Percentiles rank a stretch among this genome's conserved stretches.
Conservation (phyloP, 2,329 filamentous ascomycete genomes). For the Curvularia sp. region DNA sequence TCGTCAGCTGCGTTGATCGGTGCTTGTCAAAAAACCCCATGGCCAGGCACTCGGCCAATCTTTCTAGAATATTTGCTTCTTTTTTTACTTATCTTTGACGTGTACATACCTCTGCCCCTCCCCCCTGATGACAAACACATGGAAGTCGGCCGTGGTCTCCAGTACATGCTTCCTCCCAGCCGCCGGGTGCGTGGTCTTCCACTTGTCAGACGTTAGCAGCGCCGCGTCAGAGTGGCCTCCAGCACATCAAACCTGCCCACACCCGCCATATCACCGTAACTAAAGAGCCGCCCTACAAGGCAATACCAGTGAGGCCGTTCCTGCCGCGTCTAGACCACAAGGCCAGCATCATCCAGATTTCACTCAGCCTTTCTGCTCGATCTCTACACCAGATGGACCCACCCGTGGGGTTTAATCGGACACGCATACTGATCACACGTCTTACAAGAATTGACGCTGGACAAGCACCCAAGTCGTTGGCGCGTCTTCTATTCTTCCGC, state of each 20-base stretch:
- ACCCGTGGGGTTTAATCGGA: constrained; percentile 5
- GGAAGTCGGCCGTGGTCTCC: background rate
- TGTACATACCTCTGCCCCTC: background rate
- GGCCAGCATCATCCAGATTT: constrained; percentile 8
- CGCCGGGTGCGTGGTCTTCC: constrained; percentile 6
- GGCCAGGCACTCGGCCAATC: background rate
- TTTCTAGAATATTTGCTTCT: background rate
- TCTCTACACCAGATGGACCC: constrained; percentile 8
- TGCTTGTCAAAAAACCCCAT: background rate
- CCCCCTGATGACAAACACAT: background rate
- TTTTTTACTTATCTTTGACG: background rate
- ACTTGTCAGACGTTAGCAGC: constrained; percentile 11
- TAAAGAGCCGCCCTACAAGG: background rate
- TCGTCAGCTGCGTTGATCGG: constrained; percentile 8
- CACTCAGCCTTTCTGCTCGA: background rate
- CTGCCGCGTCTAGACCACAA: constrained; percentile 12
- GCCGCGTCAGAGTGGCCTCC: constrained; percentile 10
- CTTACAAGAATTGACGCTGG: constrained; percentile 4
- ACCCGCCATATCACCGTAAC: constrained; percentile 10
- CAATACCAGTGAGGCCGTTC: background rate
- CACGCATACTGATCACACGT: constrained; percentile 4
- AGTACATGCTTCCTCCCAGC: constrained; percentile 3
- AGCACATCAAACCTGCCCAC: constrained; percentile 8
- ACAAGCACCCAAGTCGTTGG: background rate
- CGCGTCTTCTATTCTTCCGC: background rate